A percentile compares a stretch with the other conserved stretches of the same genome.
Evolutionary conservation across 768 basidiomycete species (phyloP).

Genomic region (Suillus ampliporus): DNA sequence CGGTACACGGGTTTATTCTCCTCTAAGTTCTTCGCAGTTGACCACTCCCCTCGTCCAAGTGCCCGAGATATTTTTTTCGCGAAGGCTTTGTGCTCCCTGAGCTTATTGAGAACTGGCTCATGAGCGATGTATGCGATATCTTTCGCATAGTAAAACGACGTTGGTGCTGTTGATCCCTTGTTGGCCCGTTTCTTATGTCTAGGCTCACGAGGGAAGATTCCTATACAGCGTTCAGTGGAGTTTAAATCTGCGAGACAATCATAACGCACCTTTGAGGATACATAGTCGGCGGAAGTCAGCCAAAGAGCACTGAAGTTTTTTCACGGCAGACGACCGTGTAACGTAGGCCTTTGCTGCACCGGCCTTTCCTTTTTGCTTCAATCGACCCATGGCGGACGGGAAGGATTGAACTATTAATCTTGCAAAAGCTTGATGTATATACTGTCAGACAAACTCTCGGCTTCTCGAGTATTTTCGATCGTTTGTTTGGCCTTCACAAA

Average conservation of each 20-base stretch:
- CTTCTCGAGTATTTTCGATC: conserved; percentile 3
- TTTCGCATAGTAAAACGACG: conserved; percentile 98
- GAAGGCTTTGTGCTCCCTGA: conserved; percentile 97
- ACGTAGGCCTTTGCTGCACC: conserved; percentile 92
- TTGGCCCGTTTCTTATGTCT: conserved; percentile 91
- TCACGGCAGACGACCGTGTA: conserved; percentile 89
- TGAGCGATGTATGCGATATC: conserved; percentile 97
- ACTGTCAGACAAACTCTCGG: conserved; percentile 1
- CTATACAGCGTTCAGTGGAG: conserved; percentile 46
- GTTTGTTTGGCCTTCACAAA: conserved; percentile 39
- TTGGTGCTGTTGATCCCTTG: conserved; percentile 96
- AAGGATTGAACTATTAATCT: conserved; percentile 1
- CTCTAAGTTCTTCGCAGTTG: conserved; percentile 90
- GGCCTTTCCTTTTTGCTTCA: conserved; percentile 85
- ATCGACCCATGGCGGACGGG: conserved; percentile 65
- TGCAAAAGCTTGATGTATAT: neutral
- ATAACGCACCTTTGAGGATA: conserved; percentile 87
- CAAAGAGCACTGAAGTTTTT: conserved; percentile 95
- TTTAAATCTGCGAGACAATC: conserved; percentile 8
- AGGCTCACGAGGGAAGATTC: conserved; percentile 98
- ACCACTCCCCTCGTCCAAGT: conserved; percentile 94
- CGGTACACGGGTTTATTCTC: conserved; percentile 91
- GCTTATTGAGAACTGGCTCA: conserved; percentile 91
- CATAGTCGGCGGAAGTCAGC: conserved; percentile 96
- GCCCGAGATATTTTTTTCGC: conserved; percentile 96